A percentile compares a stretch with the other conserved stretches of the same genome.
Conservation (phyloP, 306 rosid genomes). For the Begonia loranthoides region DNA sequence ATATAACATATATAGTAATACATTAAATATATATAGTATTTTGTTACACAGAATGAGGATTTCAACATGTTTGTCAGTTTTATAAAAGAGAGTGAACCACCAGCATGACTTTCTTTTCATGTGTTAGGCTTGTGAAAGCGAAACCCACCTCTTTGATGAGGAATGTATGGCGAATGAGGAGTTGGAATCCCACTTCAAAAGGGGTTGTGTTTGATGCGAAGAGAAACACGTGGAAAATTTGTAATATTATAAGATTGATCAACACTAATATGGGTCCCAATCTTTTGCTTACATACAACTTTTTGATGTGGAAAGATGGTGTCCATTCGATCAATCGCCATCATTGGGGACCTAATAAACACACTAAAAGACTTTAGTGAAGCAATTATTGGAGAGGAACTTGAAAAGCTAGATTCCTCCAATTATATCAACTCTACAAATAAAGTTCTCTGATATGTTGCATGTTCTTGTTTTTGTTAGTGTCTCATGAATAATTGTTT, state of each 20-base stretch:
- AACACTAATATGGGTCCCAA: conserved; percentile 32
- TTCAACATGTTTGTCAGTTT: too few species aligned
- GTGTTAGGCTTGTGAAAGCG: too few species aligned
- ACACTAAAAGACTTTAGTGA: conserved; percentile 13
- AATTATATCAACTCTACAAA: too few species aligned
- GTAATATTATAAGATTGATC: conserved; percentile 27
- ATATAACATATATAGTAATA: too few species aligned
- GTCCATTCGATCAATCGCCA: conserved; percentile 23
- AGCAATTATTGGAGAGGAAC: conserved; percentile 24
- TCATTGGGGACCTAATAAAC: conserved; percentile 20
- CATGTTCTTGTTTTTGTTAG: too few species aligned
- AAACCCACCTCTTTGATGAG: too few species aligned
- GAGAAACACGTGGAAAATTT: conserved; percentile 22
- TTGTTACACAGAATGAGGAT: too few species aligned
- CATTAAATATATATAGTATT: too few species aligned
- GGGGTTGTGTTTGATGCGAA: conserved; percentile 31
- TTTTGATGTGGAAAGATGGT: conserved; percentile 64
- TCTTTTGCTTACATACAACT: conserved; percentile 38
- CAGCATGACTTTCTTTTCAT: too few species aligned
- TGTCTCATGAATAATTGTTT: too few species aligned
- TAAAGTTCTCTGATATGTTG: too few species aligned
- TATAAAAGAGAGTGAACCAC: too few species aligned
- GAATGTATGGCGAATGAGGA: conserved; percentile 72
- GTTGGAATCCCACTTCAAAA: conserved; percentile 83
- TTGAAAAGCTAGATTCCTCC: not conserved